Percentiles rank a stretch among this genome's conserved stretches.
Conservation (phyloP, 176 grass and related monocot genomes). For the Raddia distichophylla region DNA sequence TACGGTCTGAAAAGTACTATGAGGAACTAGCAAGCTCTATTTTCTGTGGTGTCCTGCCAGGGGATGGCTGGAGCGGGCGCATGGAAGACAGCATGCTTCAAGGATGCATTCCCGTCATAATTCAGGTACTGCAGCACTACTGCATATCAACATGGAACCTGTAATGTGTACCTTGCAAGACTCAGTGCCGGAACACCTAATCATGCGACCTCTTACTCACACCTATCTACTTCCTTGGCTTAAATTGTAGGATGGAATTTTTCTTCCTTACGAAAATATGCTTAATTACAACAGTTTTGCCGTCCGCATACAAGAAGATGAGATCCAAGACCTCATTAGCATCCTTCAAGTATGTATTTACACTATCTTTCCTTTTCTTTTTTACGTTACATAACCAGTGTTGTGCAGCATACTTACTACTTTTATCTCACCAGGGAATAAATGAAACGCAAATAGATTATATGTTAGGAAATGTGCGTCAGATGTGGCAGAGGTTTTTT, state of each 20-base stretch:
- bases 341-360: conserved; percentile 59
- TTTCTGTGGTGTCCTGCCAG: conserved; percentile 93
- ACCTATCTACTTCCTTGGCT: conserved; percentile 31
- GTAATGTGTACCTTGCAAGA: conserved; percentile 25
- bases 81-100: conserved; percentile 93
- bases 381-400: neutral
- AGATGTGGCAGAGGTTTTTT: conserved; percentile 89
- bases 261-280: conserved; percentile 87
- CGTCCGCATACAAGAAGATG: conserved; percentile 82
- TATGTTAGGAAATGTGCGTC: conserved; percentile 87
- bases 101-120: conserved; percentile 96
- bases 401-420: conserved; percentile 24
- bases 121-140: conserved; percentile 61
- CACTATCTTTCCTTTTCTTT: neutral
- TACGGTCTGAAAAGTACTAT: conserved; percentile 73
- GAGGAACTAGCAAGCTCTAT: conserved; percentile 80
- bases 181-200: neutral
- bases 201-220: conserved; percentile 9
- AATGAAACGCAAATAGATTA: conserved; percentile 82
- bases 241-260: conserved; percentile 83
- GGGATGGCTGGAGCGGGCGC: conserved; percentile 97
- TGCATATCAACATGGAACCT: neutral
- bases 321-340: conserved; percentile 75
- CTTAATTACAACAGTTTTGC: conserved; percentile 88
- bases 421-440: conserved; percentile 52